Percentiles rank a stretch among this genome's conserved stretches.
Evolutionary conservation across 2,329 filamentous ascomycete genomes (phyloP).

Genomic region (Colletotrichum spaethianum): DNA sequence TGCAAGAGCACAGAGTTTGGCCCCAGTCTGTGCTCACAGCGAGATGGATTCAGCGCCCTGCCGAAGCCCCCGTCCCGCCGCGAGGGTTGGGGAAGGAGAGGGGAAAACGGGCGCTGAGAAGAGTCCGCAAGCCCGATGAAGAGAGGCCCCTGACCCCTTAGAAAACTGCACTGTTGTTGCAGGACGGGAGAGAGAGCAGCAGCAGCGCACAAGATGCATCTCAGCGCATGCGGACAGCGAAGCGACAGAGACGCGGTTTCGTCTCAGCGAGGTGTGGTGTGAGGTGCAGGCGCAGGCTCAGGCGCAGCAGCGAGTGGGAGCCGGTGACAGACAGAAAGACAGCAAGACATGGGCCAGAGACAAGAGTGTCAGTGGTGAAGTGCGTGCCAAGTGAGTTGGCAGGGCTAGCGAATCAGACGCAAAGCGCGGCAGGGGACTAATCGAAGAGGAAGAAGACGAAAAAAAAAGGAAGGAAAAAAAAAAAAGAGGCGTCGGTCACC

Average conservation of each 20-base stretch:
- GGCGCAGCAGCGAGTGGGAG: too few relatives aligned
- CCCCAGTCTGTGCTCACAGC: slow-evolving; percentile 36
- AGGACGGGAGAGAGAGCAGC: not conserved
- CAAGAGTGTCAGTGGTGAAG: not conserved
- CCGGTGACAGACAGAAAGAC: too few relatives aligned
- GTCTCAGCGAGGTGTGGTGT: not conserved
- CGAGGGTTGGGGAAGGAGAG: not conserved
- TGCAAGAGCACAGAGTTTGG: slow-evolving; percentile 41
- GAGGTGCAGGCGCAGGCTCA: too few relatives aligned
- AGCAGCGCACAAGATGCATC: not conserved
- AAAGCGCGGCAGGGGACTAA: not conserved
- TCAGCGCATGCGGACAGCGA: not conserved
- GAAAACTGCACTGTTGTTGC: too few relatives aligned
- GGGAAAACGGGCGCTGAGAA: slow-evolving; percentile 27
- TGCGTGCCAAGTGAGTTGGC: not conserved
- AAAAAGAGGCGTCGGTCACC: not conserved
- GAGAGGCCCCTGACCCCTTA: slow-evolving; percentile 1
- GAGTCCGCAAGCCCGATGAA: slow-evolving; percentile 31
- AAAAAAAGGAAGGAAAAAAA: too few relatives aligned
- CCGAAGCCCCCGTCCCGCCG: slow-evolving; percentile 11
- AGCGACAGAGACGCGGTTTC: not conserved
- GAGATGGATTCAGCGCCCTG: slow-evolving; percentile 23
- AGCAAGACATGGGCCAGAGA: not conserved
- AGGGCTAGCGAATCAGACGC: not conserved
- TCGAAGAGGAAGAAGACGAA: too few relatives aligned